Evolutionary conservation across 331 rosid species (phyloP), one percentile per base, ranked within the genome.

Genomic region (Cydonia oblonga): DNA sequence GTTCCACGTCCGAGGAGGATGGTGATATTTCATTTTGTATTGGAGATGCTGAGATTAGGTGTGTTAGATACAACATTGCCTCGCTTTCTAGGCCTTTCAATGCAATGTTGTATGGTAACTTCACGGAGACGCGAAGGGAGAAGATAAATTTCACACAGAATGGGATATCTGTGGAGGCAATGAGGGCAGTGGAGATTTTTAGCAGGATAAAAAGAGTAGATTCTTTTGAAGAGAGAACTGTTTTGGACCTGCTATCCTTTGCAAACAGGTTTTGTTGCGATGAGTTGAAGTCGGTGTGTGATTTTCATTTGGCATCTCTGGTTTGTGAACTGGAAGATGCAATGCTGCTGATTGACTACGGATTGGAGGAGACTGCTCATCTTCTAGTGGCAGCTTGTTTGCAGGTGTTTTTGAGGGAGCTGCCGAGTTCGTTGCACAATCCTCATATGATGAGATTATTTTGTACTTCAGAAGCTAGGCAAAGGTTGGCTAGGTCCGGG

Each of bases 341-440:
- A 2, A 28, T 71, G 83, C 69, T 85, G 79, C 76, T 92, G 8
- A 60, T 92, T 30, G 97, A 90, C 70, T 88, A 90, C 64, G 97
- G 91, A n/a, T 59, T 92, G 72, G 97, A 88, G 83, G 97, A 90
- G 83, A 81, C 64, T 0, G 90, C 97, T 1, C 81, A 86, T 72
- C 82, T 92, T 68, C 78, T 92, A 7, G 96, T 92, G 58, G 95
- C 92, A 13, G 90, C 97, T 76, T 90, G 97, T 80, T 84, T 92
- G 87, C 97, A 92, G 83, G 85, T 90, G 78, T 82, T 85, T 56
- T 70, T 92, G 35, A 84, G 97, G 81, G 97, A 90, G 87, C 95
- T 92, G 3, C 96, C 97, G 0, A 32, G 66, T 79, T 81, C 89
- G 2, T 70, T 90, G 81, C 86, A 82, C 29, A 67, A 83, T 78